These are phyloP conservation scores for Salix viminalis DNA, from an alignment of 345 rosid genomes.

Conservation along the genomic window DNA sequence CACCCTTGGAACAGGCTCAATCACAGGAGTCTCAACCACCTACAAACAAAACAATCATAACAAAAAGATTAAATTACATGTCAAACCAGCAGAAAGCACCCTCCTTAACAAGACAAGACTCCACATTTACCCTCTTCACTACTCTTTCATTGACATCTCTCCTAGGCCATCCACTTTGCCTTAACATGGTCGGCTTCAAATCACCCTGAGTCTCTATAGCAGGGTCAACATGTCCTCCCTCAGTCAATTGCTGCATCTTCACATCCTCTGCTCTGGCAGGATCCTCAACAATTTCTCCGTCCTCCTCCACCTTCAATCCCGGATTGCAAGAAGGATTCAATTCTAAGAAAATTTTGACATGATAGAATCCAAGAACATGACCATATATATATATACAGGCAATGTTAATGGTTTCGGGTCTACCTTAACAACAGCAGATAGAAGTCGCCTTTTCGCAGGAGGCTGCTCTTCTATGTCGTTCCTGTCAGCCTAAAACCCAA, in stretches of 20 bases:
- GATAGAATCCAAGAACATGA: background rate
- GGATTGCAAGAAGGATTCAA: background rate
- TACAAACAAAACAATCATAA: slow-evolving; percentile 21
- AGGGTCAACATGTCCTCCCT: slow-evolving; percentile 26
- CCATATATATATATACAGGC: background rate
- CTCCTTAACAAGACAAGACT: background rate
- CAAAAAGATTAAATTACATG: background rate
- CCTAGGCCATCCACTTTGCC: slow-evolving; percentile 46
- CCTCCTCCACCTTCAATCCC: slow-evolving; percentile 50
- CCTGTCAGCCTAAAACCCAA: slow-evolving; percentile 60
- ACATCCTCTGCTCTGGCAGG: slow-evolving; percentile 32
- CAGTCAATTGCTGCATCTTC: slow-evolving; percentile 21
- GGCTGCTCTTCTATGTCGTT: slow-evolving; percentile 70
- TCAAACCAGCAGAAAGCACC: background rate
- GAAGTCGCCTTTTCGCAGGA: slow-evolving; percentile 77
- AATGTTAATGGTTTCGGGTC: background rate
- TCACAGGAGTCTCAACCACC: slow-evolving; percentile 46
- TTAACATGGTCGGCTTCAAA: slow-evolving; percentile 33
- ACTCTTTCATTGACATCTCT: slow-evolving; percentile 56
- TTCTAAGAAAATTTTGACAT: background rate
- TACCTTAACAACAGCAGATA: slow-evolving; percentile 94
- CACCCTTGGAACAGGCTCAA: slow-evolving; percentile 77
- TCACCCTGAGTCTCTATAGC: slow-evolving; percentile 30
- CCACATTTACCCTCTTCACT: slow-evolving; percentile 40
- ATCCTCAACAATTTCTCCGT: slow-evolving; percentile 59